Base-by-base conservation (phyloP, 352 stramenopile species). In the Phytophthora pseudosyringae region DNA sequence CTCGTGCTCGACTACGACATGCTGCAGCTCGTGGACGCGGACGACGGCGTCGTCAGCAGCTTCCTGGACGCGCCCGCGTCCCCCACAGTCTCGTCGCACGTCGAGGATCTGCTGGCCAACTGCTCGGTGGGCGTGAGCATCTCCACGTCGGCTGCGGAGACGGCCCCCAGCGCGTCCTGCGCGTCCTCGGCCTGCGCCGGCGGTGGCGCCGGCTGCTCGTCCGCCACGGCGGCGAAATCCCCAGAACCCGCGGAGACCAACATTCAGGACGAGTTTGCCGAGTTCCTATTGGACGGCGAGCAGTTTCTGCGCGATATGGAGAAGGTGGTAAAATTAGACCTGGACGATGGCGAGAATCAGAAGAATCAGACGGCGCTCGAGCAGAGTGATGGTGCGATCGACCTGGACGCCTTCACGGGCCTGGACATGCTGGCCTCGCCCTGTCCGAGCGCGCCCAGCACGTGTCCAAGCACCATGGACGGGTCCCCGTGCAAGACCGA, bases 261-360 rank as follows among this genome's bases (percentile, higher is more conserved):
- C 38, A 61, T 31, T 53, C 62, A 67, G 9, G 67, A 82, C 51
- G 75, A 83, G 5, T 59, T 82, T 40, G 53, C 71, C 28, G 78
- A 73, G 1, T 82, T 91, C 16, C 38, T 89, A 54, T 64, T 88
- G 59, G 75, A 86, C 56, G 68, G 73, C 29, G 82, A 89, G 47
- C 70, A 83, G n/a, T 83, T 89, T 55, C 46, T 89, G 11, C 57
- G 67, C 21, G 74, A 86, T 29, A 78, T 86, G 72, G 77, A 86
- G 44, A 79, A 83, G 40, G 71, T 80, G 40, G 75, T 80, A 47
- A 72, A 73, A 49, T 45, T 88, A 33, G 75, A 84, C 33, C 60
- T 67, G 25, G 58, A 73, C 26, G 3, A 9, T 11, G 15, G 3
- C 16, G 51, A 64, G 39, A 61, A 57, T 58, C 55, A 61, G 50